A percentile compares a stretch with the other conserved stretches of the same genome.
Conservation (phyloP, 2,329 filamentous ascomycete species). For the Monosporascus sp. region DNA sequence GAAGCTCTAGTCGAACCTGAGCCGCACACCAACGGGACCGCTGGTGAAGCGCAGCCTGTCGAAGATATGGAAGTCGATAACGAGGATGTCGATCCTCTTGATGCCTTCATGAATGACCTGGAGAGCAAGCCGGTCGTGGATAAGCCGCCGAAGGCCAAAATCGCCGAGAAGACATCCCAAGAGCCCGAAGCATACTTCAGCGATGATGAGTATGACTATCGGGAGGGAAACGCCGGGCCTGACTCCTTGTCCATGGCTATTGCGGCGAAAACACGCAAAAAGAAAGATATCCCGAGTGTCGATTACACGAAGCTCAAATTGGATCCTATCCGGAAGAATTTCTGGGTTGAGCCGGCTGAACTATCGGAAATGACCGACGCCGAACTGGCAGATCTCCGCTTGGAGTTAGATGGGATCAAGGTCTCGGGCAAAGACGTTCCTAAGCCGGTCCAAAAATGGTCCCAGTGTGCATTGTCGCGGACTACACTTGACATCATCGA, state of each 20-base stretch:
- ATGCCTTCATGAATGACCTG: slow-evolving; percentile 89
- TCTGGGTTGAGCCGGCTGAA: slow-evolving; percentile 88
- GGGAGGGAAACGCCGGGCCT: slow-evolving; percentile 42
- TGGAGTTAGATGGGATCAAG: slow-evolving; percentile 93
- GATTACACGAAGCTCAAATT: slow-evolving; percentile 86
- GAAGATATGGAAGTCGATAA: slow-evolving; percentile 57
- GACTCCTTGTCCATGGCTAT: slow-evolving; percentile 45
- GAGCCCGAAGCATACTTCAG: slow-evolving; percentile 84
- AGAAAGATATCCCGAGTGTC: slow-evolving; percentile 87
- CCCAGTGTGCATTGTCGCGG: slow-evolving; percentile 84
- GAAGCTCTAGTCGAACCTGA: slow-evolving; percentile 19
- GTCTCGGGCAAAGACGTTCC: slow-evolving; percentile 83
- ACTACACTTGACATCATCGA: slow-evolving; percentile 83
- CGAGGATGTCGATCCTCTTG: slow-evolving; percentile 78
- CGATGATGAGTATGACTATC: slow-evolving; percentile 66
- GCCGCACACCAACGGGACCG: slow-evolving; percentile 18
- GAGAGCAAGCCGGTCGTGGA: slow-evolving; percentile 35
- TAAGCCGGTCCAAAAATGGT: slow-evolving; percentile 94
- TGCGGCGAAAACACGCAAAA: slow-evolving; percentile 64
- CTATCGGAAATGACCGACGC: slow-evolving; percentile 77
- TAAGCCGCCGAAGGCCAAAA: slow-evolving; percentile 27
- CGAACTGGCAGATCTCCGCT: slow-evolving; percentile 73
- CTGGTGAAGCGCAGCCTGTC: slow-evolving; percentile 15
- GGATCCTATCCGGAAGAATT: slow-evolving; percentile 83
- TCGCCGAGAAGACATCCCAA: slow-evolving; percentile 45